Base-by-base conservation (phyloP, 371 early-diverging fungal species). In the Mucor plumbeus region DNA sequence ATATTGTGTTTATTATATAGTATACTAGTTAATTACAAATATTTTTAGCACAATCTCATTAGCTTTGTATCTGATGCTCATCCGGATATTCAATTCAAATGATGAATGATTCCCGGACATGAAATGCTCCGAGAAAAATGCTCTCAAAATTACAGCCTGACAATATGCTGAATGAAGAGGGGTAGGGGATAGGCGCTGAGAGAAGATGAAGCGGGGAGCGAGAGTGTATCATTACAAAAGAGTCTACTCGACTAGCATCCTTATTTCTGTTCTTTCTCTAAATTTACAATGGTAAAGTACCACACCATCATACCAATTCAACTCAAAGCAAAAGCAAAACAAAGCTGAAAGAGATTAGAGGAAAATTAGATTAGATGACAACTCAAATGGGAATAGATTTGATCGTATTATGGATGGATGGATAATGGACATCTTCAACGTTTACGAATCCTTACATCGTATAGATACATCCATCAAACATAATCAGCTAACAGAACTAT, bases 261-360 rank as follows among this genome's bases (percentile, higher is more conserved):
- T 17, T 40, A 54, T 59, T 61, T 44, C 41, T 67, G 61, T 55
- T 67, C 67, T 61, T 67, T 67, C 67, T 67, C 61, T 67, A 56
- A 61, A 61, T 61, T 44, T 61, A 67, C 56, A 67, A 61, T 67
- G 67, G 60, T 67, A 55, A 53, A 55, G 55, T 55, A 55, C 9
- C 26, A 8, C 50, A 50, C 50, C 50, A 50, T 9, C 50, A 19
- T 50, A 26, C 17, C 50, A 50, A 38, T 21, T 3, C 26, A 21
- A 7, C 44, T 17, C 17, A 44, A n/a, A 44, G 44, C 44, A 19
- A 10, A 50, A 26, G 5, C 50, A 50, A 26, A 21, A 13, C 50
- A 19, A 50, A 50, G 26, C 7, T 48, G 48, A 50, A 50, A 48
- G 48, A 19, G 19, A 21, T 17, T 7, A 5, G 21, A 48, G 15